Evolutionary conservation across 768 basidiomycete genomes (phyloP).

Genomic region (Leccinum incarnatum): DNA sequence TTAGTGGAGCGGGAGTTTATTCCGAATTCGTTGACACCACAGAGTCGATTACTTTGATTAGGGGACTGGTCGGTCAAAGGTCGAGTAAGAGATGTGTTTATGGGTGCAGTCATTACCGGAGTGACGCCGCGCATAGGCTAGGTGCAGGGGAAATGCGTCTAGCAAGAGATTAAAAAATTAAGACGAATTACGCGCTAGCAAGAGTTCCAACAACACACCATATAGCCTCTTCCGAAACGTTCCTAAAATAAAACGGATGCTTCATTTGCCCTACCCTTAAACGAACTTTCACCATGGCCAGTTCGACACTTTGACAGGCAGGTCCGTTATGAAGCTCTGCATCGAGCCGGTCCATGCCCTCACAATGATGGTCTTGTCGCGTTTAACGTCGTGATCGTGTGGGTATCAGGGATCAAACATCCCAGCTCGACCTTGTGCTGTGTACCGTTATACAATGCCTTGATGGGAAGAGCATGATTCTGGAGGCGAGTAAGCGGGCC

Average conservation of each 20-base stretch:
- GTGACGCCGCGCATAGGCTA: constrained; percentile 34
- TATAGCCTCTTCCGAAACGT: constrained; percentile 70
- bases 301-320: constrained; percentile 80
- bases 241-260: constrained; percentile 36
- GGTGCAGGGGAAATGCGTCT: constrained; percentile 52
- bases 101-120: constrained; percentile 29
- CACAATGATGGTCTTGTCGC: constrained; percentile 70
- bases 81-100: constrained; percentile 22
- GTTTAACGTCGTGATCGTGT: constrained; percentile 79
- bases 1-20: constrained; percentile 8
- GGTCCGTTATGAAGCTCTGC: constrained; percentile 63
- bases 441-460: constrained; percentile 69
- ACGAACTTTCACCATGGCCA: constrained; percentile 67
- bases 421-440: constrained; percentile 71
- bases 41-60: constrained; percentile 12
- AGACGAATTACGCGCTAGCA: background rate
- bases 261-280: background rate
- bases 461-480: constrained; percentile 64
- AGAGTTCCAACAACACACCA: constrained; percentile 29
- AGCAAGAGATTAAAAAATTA: background rate
- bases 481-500: constrained; percentile 85
- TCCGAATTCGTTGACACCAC: constrained; percentile 7
- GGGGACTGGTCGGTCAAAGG: constrained; percentile 22
- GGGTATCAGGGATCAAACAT: constrained; percentile 65
- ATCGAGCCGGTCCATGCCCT: constrained; percentile 75